A percentile compares a stretch with the other conserved stretches of the same genome.
phyloP scores from a whole-genome alignment of 768 basidiomycete species.

The Xerocomellus dryophilus region DNA sequence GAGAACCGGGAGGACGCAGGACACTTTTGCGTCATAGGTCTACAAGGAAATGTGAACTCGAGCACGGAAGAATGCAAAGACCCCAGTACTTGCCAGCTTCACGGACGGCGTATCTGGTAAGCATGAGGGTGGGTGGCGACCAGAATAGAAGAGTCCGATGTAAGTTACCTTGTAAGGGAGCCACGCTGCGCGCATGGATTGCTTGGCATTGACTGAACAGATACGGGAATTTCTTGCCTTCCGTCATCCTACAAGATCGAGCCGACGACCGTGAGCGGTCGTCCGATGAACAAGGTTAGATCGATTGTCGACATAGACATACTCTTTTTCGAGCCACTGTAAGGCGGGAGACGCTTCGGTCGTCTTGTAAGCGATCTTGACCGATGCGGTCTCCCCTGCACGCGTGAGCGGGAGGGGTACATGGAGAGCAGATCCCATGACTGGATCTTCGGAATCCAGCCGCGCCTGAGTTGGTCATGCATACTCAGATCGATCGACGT shows the following conservation, averaged over 20 bases:
- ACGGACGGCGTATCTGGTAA: constrained; percentile 77
- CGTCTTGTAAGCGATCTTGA: constrained; percentile 69
- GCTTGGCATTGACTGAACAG: constrained; percentile 94
- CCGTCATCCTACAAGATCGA: constrained; percentile 62
- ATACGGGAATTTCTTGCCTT: constrained; percentile 80
- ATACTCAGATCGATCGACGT: neutral
- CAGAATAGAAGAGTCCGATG: neutral
- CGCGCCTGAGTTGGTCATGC: constrained; percentile 39
- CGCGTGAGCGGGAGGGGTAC: constrained; percentile 45
- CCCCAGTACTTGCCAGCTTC: constrained; percentile 58
- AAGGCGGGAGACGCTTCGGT: constrained; percentile 73
- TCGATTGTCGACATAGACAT: constrained; percentile 2
- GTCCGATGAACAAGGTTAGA: too few species aligned
- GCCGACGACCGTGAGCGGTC: neutral
- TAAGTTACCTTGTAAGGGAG: constrained; percentile 68
- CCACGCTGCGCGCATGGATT: constrained; percentile 78
- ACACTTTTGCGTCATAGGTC: constrained; percentile 80
- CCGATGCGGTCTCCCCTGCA: constrained; percentile 38
- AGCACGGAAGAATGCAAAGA: neutral
- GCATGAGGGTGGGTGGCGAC: neutral
- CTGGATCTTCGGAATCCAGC: constrained; percentile 56
- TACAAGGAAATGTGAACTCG: constrained; percentile 28
- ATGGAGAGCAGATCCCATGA: constrained; percentile 76
- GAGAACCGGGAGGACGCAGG: constrained; percentile 78
- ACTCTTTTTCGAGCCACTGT: constrained; percentile 87